phyloP scores from a whole-genome alignment of 2,329 filamentous ascomycete species.

The Magnaporthiopsis incrustans region DNA sequence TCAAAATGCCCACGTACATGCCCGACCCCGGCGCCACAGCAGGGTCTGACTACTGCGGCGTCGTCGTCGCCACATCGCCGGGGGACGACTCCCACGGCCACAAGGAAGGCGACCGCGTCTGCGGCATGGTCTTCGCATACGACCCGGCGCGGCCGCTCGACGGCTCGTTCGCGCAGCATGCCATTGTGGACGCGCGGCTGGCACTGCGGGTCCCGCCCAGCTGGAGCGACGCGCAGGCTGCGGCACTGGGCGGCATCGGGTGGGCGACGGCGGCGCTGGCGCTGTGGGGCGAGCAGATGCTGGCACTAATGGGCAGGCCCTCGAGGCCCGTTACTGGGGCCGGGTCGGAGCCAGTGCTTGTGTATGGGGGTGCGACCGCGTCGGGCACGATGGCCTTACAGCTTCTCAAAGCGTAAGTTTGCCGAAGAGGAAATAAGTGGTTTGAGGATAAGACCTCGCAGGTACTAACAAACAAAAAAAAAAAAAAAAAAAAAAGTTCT shows the following conservation, averaged over 20 bases:
- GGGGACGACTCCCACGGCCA: not conserved
- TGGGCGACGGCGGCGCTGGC: not conserved
- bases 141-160: not conserved
- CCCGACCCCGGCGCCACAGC: not conserved
- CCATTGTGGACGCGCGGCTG: not conserved
- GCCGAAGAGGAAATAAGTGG: too few relatives aligned
- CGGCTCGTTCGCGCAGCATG: not conserved
- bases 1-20: not conserved
- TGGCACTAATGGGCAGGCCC: not conserved
- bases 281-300: not conserved
- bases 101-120: not conserved
- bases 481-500: not conserved
- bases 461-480: too few relatives aligned
- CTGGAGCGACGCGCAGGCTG: not conserved
- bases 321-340: not conserved
- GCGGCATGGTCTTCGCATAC: not conserved
- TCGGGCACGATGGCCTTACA: not conserved
- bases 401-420: not conserved
- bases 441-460: too few relatives aligned
- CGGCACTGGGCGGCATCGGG: not conserved
- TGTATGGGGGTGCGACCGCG: not conserved
- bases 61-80: not conserved
- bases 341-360: not conserved
- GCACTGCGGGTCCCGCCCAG: not conserved
- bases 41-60: not conserved